Evolutionary conservation across 1,284 basidiomycete species (phyloP), one percentile per base, ranked within the genome.

Genomic region (Tetrapyrgos nigripes): DNA sequence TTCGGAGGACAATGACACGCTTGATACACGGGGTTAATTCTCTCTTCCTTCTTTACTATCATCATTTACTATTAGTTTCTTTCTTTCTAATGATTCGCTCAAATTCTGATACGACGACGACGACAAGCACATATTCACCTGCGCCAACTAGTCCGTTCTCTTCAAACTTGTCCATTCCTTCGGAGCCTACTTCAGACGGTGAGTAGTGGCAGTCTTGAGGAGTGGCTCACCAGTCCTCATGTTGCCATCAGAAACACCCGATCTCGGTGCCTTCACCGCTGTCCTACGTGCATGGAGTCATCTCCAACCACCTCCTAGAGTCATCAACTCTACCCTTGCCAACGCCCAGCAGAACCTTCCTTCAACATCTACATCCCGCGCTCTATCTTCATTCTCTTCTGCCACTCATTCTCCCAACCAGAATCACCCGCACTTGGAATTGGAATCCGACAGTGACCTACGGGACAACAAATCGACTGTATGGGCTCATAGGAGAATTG

Each of bases 181-280:
- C 86, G 62, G 87, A 87, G 58, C 80, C 82, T 29, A 91, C 89
- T 44, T 89, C 89, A 37, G 89, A 91, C 70, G 84, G 85, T 84
- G 64, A 70, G 80, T 52, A 52, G 53, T 61, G 58, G 37, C 17
- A 40, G 17, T 40, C 17, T n/a, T 5, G 8, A 40, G 19, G 17
- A 4, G 17, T 6, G 37, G 17, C 19, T 6, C 19, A 6, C 17
- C 17, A 11, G 19, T 17, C 37, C 13, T 17, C 37, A 40, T 40
- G 13, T 5, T 59, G 60, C n/a, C n/a, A 3, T 26, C 66, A 85
- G 89, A 91, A 73, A 81, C 84, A 61, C 90, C 90, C 47, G 89
- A 92, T 74, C 79, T 92, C 21, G 90, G 91, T 13, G 87, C 88
- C 19, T 92, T 93, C 72, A 83, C 79, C 14, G 80, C 84, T 51